These are phyloP conservation scores for Bondarzewia mesenterica DNA, from an alignment of 1,284 basidiomycete genomes.

Conservation along the genomic window DNA sequence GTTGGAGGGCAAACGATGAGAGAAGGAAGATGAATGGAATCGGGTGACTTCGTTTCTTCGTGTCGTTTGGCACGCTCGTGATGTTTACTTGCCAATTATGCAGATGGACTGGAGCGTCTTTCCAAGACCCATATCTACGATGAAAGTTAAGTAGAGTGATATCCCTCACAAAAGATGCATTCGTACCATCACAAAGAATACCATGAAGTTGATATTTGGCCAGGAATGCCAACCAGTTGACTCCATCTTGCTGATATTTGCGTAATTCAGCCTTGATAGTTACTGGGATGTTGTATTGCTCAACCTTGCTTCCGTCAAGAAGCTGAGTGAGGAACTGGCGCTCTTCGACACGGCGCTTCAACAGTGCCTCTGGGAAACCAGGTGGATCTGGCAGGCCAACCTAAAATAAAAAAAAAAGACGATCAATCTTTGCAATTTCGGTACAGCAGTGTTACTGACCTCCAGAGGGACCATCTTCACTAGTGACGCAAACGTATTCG, in stretches of 20 bases:
- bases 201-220: conserved; percentile 97
- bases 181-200: conserved; percentile 91
- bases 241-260: conserved; percentile 97
- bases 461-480: conserved; percentile 99
- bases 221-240: conserved; percentile 98
- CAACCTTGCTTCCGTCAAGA: conserved; percentile 91
- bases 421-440: neutral
- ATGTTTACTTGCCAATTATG: conserved; percentile 92
- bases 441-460: conserved; percentile 33
- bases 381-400: conserved; percentile 93
- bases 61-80: conserved; percentile 75
- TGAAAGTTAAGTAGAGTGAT: conserved; percentile 3
- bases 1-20: conserved; percentile 97
- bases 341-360: conserved; percentile 83
- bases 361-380: conserved; percentile 85
- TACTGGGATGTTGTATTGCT: conserved; percentile 85
- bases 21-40: conserved; percentile 85
- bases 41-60: conserved; percentile 63
- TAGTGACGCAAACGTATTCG: conserved; percentile 95
- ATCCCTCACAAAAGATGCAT: neutral
- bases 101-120: conserved; percentile 99
- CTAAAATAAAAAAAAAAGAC: conserved; percentile 30
- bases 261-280: conserved; percentile 90
- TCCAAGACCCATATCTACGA: conserved; percentile 92
- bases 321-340: conserved; percentile 91